phyloP scores from a whole-genome alignment of 1,139 yeast species.

The Geotrichum aggregatum region DNA sequence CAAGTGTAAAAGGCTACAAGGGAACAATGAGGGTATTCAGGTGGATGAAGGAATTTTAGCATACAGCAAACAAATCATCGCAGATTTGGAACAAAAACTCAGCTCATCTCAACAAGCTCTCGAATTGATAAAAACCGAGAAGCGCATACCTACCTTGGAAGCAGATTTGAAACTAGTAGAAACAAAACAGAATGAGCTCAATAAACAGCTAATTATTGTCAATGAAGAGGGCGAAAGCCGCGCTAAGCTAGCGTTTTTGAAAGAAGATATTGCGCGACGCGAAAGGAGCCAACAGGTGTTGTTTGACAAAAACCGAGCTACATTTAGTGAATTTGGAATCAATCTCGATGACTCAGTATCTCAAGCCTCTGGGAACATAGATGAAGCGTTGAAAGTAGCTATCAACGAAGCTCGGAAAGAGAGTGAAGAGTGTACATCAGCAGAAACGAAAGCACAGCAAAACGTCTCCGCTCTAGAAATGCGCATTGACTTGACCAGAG shows the following conservation, averaged over 20 bases:
- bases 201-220: slow-evolving; percentile 48
- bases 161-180: slow-evolving; percentile 46
- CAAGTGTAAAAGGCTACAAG: slow-evolving; percentile 40
- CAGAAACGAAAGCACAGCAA: slow-evolving; percentile 2
- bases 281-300: slow-evolving; percentile 34
- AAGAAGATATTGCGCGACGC: slow-evolving; percentile 39
- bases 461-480: slow-evolving; percentile 6
- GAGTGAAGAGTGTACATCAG: not conserved
- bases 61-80: slow-evolving; percentile 40
- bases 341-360: slow-evolving; percentile 27
- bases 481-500: slow-evolving; percentile 6
- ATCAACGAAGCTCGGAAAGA: slow-evolving; percentile 8
- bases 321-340: slow-evolving; percentile 25
- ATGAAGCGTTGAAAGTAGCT: slow-evolving; percentile 3
- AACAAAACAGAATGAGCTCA: slow-evolving; percentile 51
- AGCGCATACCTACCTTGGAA: slow-evolving; percentile 44
- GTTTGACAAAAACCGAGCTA: slow-evolving; percentile 25
- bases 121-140: slow-evolving; percentile 37
- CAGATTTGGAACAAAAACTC: slow-evolving; percentile 38
- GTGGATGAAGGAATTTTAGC: slow-evolving; percentile 45
- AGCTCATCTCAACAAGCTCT: slow-evolving; percentile 15
- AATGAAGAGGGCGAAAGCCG: slow-evolving; percentile 58
- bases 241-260: slow-evolving; percentile 49
- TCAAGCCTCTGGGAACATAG: slow-evolving; percentile 3
- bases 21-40: slow-evolving; percentile 40